These are phyloP conservation scores for Geranomyces michiganensis DNA, from an alignment of 192 early-diverging fungal genomes.

Conservation along the genomic window DNA sequence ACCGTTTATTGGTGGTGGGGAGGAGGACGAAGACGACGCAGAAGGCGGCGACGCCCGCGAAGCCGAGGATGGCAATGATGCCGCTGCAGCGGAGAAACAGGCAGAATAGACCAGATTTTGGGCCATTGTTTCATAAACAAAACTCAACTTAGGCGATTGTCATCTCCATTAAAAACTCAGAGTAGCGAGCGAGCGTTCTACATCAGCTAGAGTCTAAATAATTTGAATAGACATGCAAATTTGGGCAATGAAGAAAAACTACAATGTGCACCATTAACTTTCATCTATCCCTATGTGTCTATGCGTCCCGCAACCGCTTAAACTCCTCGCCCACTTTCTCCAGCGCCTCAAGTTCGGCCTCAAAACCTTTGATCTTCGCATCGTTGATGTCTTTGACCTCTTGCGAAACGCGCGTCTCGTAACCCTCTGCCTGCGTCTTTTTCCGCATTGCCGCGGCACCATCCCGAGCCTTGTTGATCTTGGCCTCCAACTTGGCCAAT, in stretches of 20 bases:
- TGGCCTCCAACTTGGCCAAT: conserved; percentile 76
- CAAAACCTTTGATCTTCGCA: conserved; percentile 68
- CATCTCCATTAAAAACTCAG: too few species aligned
- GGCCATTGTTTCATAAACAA: too few species aligned
- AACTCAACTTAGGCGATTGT: too few species aligned
- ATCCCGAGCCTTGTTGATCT: conserved; percentile 66
- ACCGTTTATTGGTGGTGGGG: conserved; percentile 36
- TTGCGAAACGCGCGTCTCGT: conserved; percentile 67
- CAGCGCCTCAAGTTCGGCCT: conserved; percentile 77
- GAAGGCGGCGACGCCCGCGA: not conserved
- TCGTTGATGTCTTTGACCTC: conserved; percentile 75
- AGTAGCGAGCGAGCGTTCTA: too few species aligned
- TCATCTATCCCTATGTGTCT: not conserved
- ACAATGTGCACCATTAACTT: too few species aligned
- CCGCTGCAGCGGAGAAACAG: too few species aligned
- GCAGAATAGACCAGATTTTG: too few species aligned
- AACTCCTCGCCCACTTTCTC: conserved; percentile 70
- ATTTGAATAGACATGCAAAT: too few species aligned
- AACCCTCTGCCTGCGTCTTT: conserved; percentile 70
- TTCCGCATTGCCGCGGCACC: conserved; percentile 60
- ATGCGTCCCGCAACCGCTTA: conserved; percentile 42
- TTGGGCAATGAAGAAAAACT: too few species aligned
- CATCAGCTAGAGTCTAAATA: too few species aligned
- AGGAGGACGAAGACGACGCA: conserved; percentile 19
- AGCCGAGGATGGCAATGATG: too few species aligned